Evolutionary conservation across 257 asterid species (phyloP).

Genomic region (Solanum sejunctum): DNA sequence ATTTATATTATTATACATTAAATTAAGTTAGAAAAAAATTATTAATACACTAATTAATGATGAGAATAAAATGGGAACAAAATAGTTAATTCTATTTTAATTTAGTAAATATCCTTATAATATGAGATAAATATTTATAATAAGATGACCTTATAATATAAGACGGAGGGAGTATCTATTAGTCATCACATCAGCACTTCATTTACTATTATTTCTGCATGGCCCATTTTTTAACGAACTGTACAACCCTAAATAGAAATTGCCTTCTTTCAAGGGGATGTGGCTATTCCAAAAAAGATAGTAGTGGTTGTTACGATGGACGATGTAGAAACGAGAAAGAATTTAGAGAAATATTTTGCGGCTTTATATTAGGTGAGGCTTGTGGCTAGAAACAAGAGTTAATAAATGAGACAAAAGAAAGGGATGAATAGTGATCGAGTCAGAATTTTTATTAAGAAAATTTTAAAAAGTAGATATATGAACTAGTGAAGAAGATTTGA

Average conservation of each 20-base stretch:
- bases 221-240: not conserved
- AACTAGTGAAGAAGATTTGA: too few species aligned
- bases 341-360: not conserved
- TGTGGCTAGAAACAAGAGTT: not conserved
- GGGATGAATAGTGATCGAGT: rapidly evolving
- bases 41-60: too few species aligned
- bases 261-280: not conserved
- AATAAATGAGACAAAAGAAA: not conserved
- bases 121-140: too few species aligned
- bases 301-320: not conserved
- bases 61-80: too few species aligned
- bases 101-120: too few species aligned
- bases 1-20: too few species aligned
- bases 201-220: not conserved
- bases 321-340: not conserved
- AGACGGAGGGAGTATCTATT: too few species aligned
- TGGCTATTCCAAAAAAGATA: not conserved
- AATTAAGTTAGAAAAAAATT: too few species aligned
- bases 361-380: not conserved
- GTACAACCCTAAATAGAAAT: not conserved
- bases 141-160: too few species aligned
- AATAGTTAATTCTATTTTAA: too few species aligned
- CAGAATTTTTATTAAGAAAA: too few species aligned
- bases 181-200: not conserved
- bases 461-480: too few species aligned